A percentile compares a stretch with the other conserved stretches of the same genome.
phyloP scores from a whole-genome alignment of 805 yeast species.

The Saturnispora dispora region DNA sequence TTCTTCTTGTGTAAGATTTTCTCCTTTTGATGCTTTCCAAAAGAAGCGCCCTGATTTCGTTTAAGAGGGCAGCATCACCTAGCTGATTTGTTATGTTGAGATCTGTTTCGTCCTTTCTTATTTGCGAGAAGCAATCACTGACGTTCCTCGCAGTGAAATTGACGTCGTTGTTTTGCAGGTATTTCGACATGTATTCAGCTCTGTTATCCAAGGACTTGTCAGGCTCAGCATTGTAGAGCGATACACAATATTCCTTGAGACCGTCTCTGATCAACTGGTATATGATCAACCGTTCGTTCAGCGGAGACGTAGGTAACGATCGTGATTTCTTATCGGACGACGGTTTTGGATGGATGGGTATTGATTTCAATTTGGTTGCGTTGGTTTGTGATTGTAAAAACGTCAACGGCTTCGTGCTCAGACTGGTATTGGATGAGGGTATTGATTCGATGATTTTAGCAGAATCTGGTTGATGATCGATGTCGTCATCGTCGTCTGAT shows the following conservation, averaged over 20 bases:
- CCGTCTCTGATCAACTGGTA: constrained; percentile 18
- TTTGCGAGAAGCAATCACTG: constrained; percentile 20
- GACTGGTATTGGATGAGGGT: constrained; percentile 3
- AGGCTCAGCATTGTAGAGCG: constrained; percentile 15
- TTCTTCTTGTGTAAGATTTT: constrained; percentile 22
- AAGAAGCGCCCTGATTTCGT: constrained; percentile 16
- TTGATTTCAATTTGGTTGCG: neutral
- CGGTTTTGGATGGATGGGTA: constrained; percentile 5
- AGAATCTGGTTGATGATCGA: constrained; percentile 2
- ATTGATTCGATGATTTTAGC: neutral
- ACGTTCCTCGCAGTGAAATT: constrained; percentile 20
- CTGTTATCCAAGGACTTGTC: constrained; percentile 18
- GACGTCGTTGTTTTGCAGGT: constrained; percentile 13
- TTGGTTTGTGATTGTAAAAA: constrained; percentile 5
- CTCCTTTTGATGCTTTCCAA: constrained; percentile 22
- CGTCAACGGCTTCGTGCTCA: constrained; percentile 10
- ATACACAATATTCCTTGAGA: constrained; percentile 16
- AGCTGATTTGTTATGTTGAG: constrained; percentile 10
- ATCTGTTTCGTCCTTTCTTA: constrained; percentile 18
- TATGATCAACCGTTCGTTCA: constrained; percentile 4
- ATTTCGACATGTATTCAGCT: constrained; percentile 21
- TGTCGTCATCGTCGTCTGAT: constrained; percentile 6
- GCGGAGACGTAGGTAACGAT: constrained; percentile 3
- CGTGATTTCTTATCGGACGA: neutral
- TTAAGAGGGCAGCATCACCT: constrained; percentile 10